phyloP scores from a whole-genome alignment of 192 early-diverging fungal species.

The Backusella australiensis region DNA sequence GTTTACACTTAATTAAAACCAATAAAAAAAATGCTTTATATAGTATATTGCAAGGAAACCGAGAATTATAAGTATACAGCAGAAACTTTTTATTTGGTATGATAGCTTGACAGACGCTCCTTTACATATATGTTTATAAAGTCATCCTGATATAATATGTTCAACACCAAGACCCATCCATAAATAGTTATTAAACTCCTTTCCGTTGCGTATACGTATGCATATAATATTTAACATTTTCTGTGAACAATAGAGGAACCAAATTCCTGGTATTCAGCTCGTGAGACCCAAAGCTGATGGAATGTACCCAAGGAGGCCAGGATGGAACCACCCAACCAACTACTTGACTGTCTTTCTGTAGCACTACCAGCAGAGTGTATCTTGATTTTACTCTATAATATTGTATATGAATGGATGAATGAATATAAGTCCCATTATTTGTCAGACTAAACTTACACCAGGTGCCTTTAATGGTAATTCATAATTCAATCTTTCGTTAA shows the following conservation, averaged over 20 bases:
- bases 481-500: constrained; percentile 78
- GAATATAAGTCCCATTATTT: background rate
- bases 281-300: constrained; percentile 98
- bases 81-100: too few relatives aligned
- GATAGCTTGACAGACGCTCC: too few relatives aligned
- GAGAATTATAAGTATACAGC: too few relatives aligned
- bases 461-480: constrained; percentile 64
- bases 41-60: too few relatives aligned
- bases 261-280: constrained; percentile 90
- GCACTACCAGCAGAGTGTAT: constrained; percentile 74
- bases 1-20: too few relatives aligned
- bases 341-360: constrained; percentile 87
- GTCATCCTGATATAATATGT: too few relatives aligned
- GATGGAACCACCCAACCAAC: constrained; percentile 98
- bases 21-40: too few relatives aligned
- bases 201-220: too few relatives aligned
- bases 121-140: too few relatives aligned
- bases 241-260: constrained; percentile 85
- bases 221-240: constrained; percentile 54
- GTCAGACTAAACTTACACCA: constrained; percentile 52
- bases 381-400: constrained; percentile 70
- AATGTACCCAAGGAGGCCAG: constrained; percentile 94
- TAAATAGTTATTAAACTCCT: too few relatives aligned
- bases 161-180: too few relatives aligned
- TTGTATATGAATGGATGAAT: background rate